Base-by-base conservation (phyloP, 371 early-diverging fungal species). In the Circinella umbellata region DNA sequence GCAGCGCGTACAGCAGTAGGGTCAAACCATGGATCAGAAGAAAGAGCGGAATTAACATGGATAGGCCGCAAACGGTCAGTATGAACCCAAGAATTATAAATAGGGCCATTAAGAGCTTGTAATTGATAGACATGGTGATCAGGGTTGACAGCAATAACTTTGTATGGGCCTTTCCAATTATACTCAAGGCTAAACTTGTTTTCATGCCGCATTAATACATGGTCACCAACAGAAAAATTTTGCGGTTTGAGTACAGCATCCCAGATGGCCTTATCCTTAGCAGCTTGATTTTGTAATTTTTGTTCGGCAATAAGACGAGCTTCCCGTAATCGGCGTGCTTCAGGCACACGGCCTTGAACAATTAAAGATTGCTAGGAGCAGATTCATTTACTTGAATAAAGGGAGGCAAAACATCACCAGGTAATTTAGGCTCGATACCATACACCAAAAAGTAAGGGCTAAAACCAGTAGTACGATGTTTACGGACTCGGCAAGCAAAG, bases 211-310 rank as follows among this genome's bases (percentile, higher is more conserved):
- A 70, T 18, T 10, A 66, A 37, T 6, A 73, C 74, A n/a, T 65
- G 42, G 42, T 73, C 67, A 46, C 74, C 74, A 60, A 67, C 46
- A 8, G 57, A n/a, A n/a, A 73, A 73, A 3, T 18, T 20, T 61
- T 61, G 61, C 1, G 61, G 61, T n/a, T 35, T 61, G 13, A 61
- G 18, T 15, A 18, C 35, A 35, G 61, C 61, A 61, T 63, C 63
- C 63, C 63, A 63, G n/a, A 39, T 11, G n/a, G 63, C 63, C 48
- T 63, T 63, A 27, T 63, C 63, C 48, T 63, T 39, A 9, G 63
- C 61, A 36, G 61, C 36, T 9, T 39, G n/a, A 15, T 9, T 17
- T 14, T 39, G 0, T 8, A 61, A 14, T 9, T 35, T 18, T 5
- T 6, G 8, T 17, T 20, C 61, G 9, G 61, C 61, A 35, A 39